Base-by-base conservation (phyloP, 805 yeast species). In the Wickerhamiella azymoides region DNA sequence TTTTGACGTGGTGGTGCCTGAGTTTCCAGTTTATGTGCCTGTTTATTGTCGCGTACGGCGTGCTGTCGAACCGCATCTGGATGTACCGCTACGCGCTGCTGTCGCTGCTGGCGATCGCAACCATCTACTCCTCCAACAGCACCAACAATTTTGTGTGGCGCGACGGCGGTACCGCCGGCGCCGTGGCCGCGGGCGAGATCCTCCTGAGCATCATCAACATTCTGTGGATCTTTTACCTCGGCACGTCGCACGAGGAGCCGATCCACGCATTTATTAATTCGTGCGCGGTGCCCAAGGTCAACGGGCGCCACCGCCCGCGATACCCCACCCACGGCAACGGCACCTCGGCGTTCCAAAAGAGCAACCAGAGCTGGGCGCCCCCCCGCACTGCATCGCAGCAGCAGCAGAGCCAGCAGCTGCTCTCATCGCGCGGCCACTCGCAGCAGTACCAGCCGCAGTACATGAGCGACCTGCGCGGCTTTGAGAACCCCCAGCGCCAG, bases 1-100 rank as follows among this genome's bases (percentile, higher is more conserved):
- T 76, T 52, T 82, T 89, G 63, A 76, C 92, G 3, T 89, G 98
- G 98, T 92, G 98, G 98, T 94, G 94, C 1, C 62, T 92, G 5
- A 88, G 82, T 2, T 92, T 76, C 58, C 79, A 89, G 63, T 66
- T 86, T 17, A 50, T 84, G 26, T 53, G 84, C 36, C 70, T 82
- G 17, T 54, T 76, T 5, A 60, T 69, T 74, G 49, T 70, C 71
- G 36, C 54, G 69, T 47, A 67, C 76, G 51, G 84, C 73, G 63
- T 71, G 61, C 58, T 77, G 60, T 65, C 64, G 56, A 79, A 81
- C 62, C 64, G 76, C 38, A 68, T 84, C 49, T 85, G 82, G 58
- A 69, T 74, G 49, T 84, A 92, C 65, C 74, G 80, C 54, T 52
- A 54, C 24, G 61, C 62, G 10, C 59, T 78, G 36, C 72, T 77